Conservation (phyloP, 805 yeast genomes). For the Starmerella tilneyi region DNA sequence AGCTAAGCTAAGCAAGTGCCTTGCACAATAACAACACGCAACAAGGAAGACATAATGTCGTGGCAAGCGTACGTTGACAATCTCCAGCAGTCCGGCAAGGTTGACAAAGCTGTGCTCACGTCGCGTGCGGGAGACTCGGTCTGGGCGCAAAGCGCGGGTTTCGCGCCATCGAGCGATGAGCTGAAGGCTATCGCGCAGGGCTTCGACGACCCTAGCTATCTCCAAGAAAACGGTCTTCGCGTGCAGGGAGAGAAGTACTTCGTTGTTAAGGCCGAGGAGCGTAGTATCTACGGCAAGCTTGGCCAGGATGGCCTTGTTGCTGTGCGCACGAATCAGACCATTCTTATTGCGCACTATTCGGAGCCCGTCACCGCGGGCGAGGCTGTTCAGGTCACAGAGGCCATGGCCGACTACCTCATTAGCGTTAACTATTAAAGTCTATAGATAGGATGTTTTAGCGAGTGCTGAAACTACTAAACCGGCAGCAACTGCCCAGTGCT, state of each 20-base stretch:
- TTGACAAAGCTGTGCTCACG: constrained; percentile 86
- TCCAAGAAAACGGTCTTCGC: constrained; percentile 82
- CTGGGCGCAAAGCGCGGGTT: constrained; percentile 79
- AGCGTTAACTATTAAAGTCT: constrained; percentile 59
- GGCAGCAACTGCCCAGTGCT: constrained; percentile 64
- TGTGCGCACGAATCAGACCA: constrained; percentile 89
- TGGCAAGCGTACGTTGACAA: constrained; percentile 86
- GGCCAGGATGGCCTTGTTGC: constrained; percentile 81
- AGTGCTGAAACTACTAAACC: no score
- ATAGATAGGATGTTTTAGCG: no score
- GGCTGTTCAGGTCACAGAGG: constrained; percentile 90
- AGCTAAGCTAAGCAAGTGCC: background rate
- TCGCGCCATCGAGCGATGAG: constrained; percentile 58
- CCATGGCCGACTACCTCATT: constrained; percentile 88
- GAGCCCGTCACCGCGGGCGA: constrained; percentile 81
- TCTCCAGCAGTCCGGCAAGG: constrained; percentile 72
- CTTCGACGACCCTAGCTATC: constrained; percentile 62
- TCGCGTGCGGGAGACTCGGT: constrained; percentile 89
- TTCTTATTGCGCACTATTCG: constrained; percentile 84
- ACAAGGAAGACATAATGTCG: constrained; percentile 23
- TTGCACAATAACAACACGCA: background rate
- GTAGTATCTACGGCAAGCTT: constrained; percentile 85
- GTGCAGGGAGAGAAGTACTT: constrained; percentile 79
- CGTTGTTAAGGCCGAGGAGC: constrained; percentile 76
- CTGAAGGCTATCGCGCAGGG: constrained; percentile 66